These are phyloP conservation scores for Eimeria falciformis DNA, from an alignment of 169 alveolate genomes.

Conservation along the genomic window DNA sequence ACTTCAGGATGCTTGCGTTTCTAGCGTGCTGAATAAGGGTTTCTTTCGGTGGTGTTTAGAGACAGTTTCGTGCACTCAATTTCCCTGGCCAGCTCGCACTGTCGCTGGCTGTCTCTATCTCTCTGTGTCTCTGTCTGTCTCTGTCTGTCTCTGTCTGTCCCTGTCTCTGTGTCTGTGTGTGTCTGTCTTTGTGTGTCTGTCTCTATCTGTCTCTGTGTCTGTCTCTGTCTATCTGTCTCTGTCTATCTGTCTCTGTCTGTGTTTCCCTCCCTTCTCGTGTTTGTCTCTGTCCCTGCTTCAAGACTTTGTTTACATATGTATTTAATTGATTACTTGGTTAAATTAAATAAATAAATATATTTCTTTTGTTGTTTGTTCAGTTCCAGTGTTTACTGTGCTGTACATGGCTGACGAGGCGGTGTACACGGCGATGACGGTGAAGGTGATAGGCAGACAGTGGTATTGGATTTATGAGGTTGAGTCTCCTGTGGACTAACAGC, in stretches of 20 bases:
- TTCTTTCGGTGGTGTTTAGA: too few species aligned
- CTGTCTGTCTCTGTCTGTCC: too few species aligned
- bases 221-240: too few species aligned
- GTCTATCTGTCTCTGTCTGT: too few species aligned
- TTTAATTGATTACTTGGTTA: too few species aligned
- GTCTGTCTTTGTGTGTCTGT: not conserved
- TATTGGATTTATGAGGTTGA: conserved; percentile 94
- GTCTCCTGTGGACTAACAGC: conserved; percentile 89
- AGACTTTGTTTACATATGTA: not conserved
- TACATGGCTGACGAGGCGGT: conserved; percentile 91
- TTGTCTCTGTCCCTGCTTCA: not conserved
- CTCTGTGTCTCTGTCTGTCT: too few species aligned
- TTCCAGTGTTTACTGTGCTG: conserved; percentile 91
- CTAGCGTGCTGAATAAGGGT: too few species aligned
- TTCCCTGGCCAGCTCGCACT: too few species aligned
- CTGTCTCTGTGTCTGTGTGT: not conserved
- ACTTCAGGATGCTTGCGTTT: too few species aligned
- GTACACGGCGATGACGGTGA: conserved; percentile 91
- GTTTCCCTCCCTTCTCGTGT: not conserved
- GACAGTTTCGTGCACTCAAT: too few species aligned
- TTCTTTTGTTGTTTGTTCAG: conserved; percentile 37
- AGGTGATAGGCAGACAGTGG: conserved; percentile 93
- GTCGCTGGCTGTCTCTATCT: not conserved
- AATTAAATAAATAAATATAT: too few species aligned
- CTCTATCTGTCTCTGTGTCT: not conserved